Percentiles rank a stretch among this genome's conserved stretches.
These are phyloP conservation scores for Pseudogymnoascus sp. DNA, from an alignment of 2,329 filamentous ascomycete genomes.

Conservation along the genomic window DNA sequence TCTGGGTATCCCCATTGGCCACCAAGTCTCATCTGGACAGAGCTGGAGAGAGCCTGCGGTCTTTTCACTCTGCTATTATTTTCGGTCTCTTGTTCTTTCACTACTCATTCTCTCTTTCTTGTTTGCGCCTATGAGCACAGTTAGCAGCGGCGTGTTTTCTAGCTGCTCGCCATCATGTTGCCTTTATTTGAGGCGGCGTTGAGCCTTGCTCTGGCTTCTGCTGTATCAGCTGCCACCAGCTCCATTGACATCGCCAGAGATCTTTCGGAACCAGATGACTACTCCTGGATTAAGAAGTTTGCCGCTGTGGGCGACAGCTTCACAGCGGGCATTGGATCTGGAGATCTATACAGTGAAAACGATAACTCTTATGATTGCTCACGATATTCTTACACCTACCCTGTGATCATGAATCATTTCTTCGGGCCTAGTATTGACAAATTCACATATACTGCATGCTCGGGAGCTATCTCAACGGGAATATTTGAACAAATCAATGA, in stretches of 20 bases:
- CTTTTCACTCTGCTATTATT: neutral
- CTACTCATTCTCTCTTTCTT: neutral
- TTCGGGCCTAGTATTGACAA: constrained; percentile 22
- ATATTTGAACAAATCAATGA: constrained; percentile 26
- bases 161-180: neutral
- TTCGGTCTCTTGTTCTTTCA: neutral
- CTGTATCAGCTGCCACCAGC: neutral
- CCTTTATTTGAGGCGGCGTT: neutral
- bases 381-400: constrained; percentile 27
- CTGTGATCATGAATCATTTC: constrained; percentile 23
- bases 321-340: constrained; percentile 32
- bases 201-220: neutral
- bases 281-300: constrained; percentile 23
- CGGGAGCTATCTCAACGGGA: constrained; percentile 22
- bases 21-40: neutral
- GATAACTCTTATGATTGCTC: constrained; percentile 21
- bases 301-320: constrained; percentile 34
- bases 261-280: neutral
- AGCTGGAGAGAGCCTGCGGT: neutral
- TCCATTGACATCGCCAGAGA: neutral
- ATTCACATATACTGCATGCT: constrained; percentile 28
- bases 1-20: neutral
- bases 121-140: neutral
- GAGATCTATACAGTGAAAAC: constrained; percentile 15
- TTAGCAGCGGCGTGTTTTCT: neutral